A percentile compares a stretch with the other conserved stretches of the same genome.
Evolutionary conservation across 2,329 filamentous ascomycete species (phyloP).

Genomic region (Nemania bipapillata): DNA sequence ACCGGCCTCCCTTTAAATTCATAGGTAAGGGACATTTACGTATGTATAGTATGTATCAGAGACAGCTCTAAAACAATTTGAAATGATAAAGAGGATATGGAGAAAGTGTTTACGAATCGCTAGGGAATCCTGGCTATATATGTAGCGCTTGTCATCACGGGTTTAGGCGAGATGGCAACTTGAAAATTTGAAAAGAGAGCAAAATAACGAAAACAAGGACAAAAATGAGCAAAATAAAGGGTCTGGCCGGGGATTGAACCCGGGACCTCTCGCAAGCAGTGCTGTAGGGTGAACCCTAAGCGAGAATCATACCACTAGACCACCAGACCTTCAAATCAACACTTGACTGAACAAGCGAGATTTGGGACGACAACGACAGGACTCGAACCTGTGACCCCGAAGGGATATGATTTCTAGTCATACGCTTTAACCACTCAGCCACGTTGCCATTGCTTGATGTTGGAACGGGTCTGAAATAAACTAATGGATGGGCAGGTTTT

Average conservation of each 20-base stretch:
- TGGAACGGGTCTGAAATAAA: neutral
- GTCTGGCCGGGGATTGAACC: conserved; percentile 57
- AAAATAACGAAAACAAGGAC: neutral
- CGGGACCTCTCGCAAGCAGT: conserved; percentile 55
- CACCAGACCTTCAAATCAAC: conserved; percentile 57
- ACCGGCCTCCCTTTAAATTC: too few species aligned
- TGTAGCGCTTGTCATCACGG: too few species aligned
- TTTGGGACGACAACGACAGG: conserved; percentile 36
- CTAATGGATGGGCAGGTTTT: neutral
- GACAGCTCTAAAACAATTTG: too few species aligned
- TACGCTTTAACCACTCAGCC: conserved; percentile 42
- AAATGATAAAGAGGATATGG: too few species aligned
- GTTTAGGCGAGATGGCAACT: too few species aligned
- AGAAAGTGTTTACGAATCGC: too few species aligned
- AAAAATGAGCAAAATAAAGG: conserved; percentile 24
- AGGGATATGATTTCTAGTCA: conserved; percentile 43
- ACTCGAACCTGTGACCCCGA: conserved; percentile 42
- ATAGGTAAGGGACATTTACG: too few species aligned
- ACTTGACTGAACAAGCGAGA: neutral
- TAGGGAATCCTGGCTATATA: too few species aligned
- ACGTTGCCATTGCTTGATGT: conserved; percentile 33
- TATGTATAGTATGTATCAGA: too few species aligned
- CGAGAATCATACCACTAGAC: conserved; percentile 78
- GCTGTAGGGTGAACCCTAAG: conserved; percentile 64
- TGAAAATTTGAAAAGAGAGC: too few species aligned